Evolutionary conservation across 495 filamentous ascomycete species (phyloP).

Genomic region (Talaromyces adpressus): DNA sequence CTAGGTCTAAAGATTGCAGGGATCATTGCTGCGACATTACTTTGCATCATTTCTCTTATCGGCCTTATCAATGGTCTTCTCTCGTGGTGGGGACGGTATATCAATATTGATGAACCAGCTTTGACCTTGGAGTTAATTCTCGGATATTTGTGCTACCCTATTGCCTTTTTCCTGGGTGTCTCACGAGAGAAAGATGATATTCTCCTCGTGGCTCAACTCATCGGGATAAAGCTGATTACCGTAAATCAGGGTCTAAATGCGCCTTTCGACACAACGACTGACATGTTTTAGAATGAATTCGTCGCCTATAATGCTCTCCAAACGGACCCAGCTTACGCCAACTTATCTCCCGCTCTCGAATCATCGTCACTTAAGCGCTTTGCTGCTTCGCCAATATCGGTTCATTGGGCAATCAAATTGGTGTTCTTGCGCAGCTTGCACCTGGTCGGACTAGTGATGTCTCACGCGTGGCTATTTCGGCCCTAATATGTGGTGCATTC

Average conservation of each 20-base stretch:
- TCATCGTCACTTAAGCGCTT: conserved; percentile 65
- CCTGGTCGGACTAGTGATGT: conserved; percentile 69
- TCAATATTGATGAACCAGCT: conserved; percentile 60
- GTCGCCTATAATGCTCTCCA: conserved; percentile 51
- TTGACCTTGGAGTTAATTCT: conserved; percentile 73
- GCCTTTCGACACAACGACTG: no score
- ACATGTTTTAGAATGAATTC: conserved; percentile 70
- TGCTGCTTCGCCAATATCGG: conserved; percentile 79
- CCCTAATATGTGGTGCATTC: conserved; percentile 70
- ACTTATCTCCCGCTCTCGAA: conserved; percentile 60
- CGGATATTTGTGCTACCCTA: conserved; percentile 76
- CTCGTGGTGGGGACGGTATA: conserved; percentile 82
- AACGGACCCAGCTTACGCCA: conserved; percentile 33
- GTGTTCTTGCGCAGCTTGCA: conserved; percentile 74
- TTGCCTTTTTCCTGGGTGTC: conserved; percentile 83
- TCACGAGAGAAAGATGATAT: conserved; percentile 59
- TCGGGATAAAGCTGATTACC: conserved; percentile 75
- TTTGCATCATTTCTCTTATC: conserved; percentile 81
- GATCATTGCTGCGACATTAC: conserved; percentile 70
- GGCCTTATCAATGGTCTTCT: conserved; percentile 70
- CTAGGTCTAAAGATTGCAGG: conserved; percentile 81
- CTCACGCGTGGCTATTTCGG: conserved; percentile 65
- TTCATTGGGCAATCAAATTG: conserved; percentile 79
- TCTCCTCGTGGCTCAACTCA: conserved; percentile 66
- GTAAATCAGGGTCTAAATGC: no score